A percentile compares a stretch with the other conserved stretches of the same genome.
These are phyloP conservation scores for Neurospora sp. DNA, from an alignment of 495 filamentous ascomycete genomes.

Conservation along the genomic window DNA sequence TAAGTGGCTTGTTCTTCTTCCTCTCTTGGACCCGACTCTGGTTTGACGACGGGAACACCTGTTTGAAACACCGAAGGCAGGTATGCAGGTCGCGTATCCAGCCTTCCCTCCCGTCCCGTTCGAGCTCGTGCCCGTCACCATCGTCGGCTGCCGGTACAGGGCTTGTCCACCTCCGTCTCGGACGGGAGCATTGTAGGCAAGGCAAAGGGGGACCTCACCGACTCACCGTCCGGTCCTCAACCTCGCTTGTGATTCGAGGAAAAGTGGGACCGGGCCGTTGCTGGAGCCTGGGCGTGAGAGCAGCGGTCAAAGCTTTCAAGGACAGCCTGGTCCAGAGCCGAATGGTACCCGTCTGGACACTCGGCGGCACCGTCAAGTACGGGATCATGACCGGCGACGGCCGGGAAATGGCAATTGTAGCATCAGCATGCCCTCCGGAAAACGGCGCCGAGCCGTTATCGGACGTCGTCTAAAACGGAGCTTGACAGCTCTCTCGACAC, in stretches of 20 bases:
- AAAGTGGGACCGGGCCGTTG: not conserved
- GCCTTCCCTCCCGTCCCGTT: not conserved
- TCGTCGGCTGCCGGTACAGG: not conserved
- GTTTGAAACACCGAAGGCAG: not conserved
- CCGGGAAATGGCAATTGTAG: not conserved
- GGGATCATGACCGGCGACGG: not conserved
- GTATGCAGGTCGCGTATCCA: not conserved
- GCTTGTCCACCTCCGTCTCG: not conserved
- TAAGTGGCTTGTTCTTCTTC: not conserved
- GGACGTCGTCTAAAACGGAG: not conserved
- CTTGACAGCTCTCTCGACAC: not conserved
- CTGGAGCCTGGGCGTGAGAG: not conserved
- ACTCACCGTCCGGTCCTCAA: not conserved
- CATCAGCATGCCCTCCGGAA: not conserved
- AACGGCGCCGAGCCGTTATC: not conserved
- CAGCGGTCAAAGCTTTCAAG: not conserved
- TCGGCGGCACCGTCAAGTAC: not conserved
- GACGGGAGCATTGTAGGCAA: not conserved
- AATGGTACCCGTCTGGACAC: not conserved
- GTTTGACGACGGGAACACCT: not conserved
- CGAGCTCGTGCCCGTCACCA: not conserved
- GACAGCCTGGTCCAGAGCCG: not conserved
- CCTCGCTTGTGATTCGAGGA: conserved; percentile 7
- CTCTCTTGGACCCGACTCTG: not conserved
- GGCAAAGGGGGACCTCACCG: not conserved